Percentiles rank a stretch among this genome's conserved stretches.
Conservation (phyloP, 768 basidiomycete genomes). For the Kwoniella newhampshirensis region DNA sequence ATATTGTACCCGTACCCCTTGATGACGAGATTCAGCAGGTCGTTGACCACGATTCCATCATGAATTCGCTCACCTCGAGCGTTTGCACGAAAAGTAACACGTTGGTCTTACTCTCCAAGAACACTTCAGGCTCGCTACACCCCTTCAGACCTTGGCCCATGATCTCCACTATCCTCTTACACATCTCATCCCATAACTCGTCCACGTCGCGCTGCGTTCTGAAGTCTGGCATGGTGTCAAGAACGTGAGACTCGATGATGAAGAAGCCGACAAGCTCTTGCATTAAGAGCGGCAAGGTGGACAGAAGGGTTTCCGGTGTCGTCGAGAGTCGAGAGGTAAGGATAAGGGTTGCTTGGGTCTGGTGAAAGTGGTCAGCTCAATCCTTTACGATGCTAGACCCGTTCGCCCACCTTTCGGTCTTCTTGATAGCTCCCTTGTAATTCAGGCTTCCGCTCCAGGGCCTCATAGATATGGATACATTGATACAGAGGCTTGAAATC, state of each 20-base stretch:
- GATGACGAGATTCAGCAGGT: background rate
- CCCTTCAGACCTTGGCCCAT: slow-evolving; percentile 70
- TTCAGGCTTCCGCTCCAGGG: slow-evolving; percentile 85
- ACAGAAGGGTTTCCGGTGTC: slow-evolving; percentile 47
- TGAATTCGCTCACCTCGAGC: slow-evolving; percentile 67
- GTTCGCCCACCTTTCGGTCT: slow-evolving; percentile 73
- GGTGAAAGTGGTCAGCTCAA: slow-evolving; percentile 3
- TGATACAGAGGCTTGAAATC: slow-evolving; percentile 95
- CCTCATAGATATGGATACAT: slow-evolving; percentile 93
- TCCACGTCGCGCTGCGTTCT: slow-evolving; percentile 89
- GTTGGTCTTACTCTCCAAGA: slow-evolving; percentile 77
- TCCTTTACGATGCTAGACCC: background rate
- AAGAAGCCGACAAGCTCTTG: slow-evolving; percentile 97
- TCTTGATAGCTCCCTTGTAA: slow-evolving; percentile 90
- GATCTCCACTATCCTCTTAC: slow-evolving; percentile 68
- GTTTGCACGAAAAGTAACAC: slow-evolving; percentile 86
- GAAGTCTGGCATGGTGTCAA: slow-evolving; percentile 83
- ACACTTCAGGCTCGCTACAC: slow-evolving; percentile 77
- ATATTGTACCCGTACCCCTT: slow-evolving; percentile 87
- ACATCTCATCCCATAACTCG: slow-evolving; percentile 88
- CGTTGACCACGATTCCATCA: background rate
- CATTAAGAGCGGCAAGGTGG: slow-evolving; percentile 68
- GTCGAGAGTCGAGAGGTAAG: slow-evolving; percentile 59
- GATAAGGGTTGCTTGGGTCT: slow-evolving; percentile 97
- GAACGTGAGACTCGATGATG: slow-evolving; percentile 89